Evolutionary conservation across 768 basidiomycete species (phyloP), one percentile per base, ranked within the genome.

Genomic region (Hortiboletus flavorubellus): DNA sequence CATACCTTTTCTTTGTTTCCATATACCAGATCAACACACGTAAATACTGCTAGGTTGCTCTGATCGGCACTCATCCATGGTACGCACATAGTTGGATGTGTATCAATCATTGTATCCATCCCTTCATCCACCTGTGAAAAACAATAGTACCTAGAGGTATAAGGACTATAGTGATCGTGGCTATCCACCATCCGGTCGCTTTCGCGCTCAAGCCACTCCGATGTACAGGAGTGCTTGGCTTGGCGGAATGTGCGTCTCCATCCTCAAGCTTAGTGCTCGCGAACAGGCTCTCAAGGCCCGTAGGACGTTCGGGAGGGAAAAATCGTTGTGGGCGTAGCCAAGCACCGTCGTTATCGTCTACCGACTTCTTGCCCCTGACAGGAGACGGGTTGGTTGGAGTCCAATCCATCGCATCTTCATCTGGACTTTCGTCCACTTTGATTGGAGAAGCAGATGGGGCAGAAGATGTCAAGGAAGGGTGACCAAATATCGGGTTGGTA

Each of bases 231-330:
- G 7, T 8, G 23, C 12, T 53, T 16, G 47, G 11, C 4, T 48
- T 59, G 34, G 31, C 10, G 1, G 54, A 26, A 14, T 15, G 60
- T 3, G 26, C 10, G 10, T 57, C 43, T 46, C 50, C 58, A 49
- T 84, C 83, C 49, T 86, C 83, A 8, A 87, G 71, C 47, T 76
- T 78, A 11, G 87, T 83, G 57, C 74, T 76, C 53, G 84, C 83
- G 57, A 91, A 85, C 15, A 91, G 70, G 37, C 77, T 75, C 68
- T 91, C 89, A 8, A 91, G 76, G 14, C 89, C 89, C 1, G 89
- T 91, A 1, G 88, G 86, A 56, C 82, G 80, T 66, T 90, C 88
- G 0, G 88, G 89, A 15, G 87, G 80, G 60, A 90, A 91, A 65
- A 90, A 91, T 14, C 79, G 78, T 60, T 89, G 89, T 4, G 85